Evolutionary conservation across 768 basidiomycete genomes (phyloP).

Genomic region (Amanita rubescens): DNA sequence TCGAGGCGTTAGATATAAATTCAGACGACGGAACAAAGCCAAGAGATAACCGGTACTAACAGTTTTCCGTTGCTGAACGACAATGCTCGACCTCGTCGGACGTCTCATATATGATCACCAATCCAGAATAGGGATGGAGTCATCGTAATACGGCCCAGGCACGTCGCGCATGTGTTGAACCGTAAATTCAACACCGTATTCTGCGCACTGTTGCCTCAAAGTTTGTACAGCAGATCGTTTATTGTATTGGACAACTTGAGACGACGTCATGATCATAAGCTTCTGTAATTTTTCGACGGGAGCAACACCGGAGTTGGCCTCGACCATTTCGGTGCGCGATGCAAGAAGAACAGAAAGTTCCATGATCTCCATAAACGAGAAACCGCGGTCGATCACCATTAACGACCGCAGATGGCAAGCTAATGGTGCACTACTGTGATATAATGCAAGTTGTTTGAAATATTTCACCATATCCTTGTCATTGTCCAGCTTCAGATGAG

Average conservation of each 20-base stretch:
- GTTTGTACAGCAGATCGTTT: neutral
- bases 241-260: neutral
- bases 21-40: no score
- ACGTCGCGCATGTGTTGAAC: neutral
- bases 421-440: neutral
- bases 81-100: neutral
- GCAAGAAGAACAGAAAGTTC: neutral
- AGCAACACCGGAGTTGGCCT: neutral
- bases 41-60: no score
- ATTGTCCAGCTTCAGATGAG: neutral
- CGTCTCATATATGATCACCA: neutral
- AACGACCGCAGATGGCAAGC: neutral
- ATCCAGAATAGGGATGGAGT: constrained; percentile 3
- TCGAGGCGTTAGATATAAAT: no score
- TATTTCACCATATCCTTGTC: neutral
- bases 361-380: neutral
- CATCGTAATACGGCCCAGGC: neutral
- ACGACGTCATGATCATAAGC: neutral
- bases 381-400: neutral
- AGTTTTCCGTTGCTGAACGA: no score
- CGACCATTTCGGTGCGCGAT: neutral
- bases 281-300: neutral
- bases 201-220: neutral
- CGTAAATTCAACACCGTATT: neutral
- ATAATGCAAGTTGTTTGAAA: neutral